phyloP scores from a whole-genome alignment of 2,329 filamentous ascomycete species.

The Periconia digitata region DNA sequence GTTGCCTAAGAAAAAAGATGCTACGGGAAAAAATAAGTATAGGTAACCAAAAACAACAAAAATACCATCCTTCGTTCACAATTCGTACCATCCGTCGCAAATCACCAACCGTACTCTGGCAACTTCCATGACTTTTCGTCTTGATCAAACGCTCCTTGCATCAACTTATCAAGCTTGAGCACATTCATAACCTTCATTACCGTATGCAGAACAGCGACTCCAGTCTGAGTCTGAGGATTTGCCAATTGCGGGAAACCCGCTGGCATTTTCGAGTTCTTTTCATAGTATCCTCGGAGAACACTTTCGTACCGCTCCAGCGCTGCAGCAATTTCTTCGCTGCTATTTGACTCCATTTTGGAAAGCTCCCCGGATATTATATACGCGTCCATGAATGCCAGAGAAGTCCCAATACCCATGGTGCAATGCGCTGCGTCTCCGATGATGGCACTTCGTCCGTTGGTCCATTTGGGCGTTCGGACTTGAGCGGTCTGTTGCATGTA shows the following conservation, averaged over 20 bases:
- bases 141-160: background rate
- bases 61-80: no score
- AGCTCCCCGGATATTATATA: conserved; percentile 45
- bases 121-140: background rate
- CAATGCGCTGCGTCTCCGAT: conserved; percentile 41
- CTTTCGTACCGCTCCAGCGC: background rate
- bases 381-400: conserved; percentile 41
- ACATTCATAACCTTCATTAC: background rate
- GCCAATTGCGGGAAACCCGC: background rate
- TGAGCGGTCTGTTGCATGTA: conserved; percentile 49
- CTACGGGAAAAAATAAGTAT: no score
- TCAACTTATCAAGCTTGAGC: background rate
- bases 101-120: background rate
- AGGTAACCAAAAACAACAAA: no score
- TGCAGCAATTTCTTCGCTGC: background rate
- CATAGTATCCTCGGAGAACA: background rate
- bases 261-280: background rate
- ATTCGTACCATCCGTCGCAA: no score
- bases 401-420: conserved; percentile 23
- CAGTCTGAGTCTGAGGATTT: background rate
- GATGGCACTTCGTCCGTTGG: conserved; percentile 36
- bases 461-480: conserved; percentile 41
- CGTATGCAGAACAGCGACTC: background rate
- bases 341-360: conserved; percentile 7
- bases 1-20: no score